Evolutionary conservation across 495 filamentous ascomycete species (phyloP), one percentile per base, ranked within the genome.

Genomic region (Apodospora peruviana): DNA sequence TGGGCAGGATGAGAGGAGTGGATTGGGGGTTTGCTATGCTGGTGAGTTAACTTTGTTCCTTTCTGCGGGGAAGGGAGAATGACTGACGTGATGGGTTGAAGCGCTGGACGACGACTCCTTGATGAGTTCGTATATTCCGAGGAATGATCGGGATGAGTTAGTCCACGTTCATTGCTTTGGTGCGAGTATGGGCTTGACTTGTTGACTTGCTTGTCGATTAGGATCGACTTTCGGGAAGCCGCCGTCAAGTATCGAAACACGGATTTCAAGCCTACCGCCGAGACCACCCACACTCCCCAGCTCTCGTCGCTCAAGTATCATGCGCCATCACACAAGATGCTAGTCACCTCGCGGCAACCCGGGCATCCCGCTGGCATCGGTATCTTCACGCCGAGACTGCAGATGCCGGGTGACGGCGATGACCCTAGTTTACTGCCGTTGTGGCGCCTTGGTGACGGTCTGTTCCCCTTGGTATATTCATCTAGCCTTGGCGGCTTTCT

Each of bases 221-320:
- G 58, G 5, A 48, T 60, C 48, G 49, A 55, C 48, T 44, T 55
- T 12, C 17, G 11, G 2, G 14, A 47, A 19, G 55, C 41, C 11
- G 47, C 22, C 4, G 34, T 43, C 8, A 39, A 18, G 16, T 42
- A 47, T n/a, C 39, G 40, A 5, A 5, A 16, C 10, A 18, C 40
- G 0, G 43, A 47, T 16, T 52, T 55, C 21, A 29, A 37, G 25
- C 34, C 47, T 7, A 41, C 8, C 5, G 1, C 23, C 1, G 32
- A 23, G 27, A 3, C 11, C 19, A 11, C 19, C 1, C 16, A 16
- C 27, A 5, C 14, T 4, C 34, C 17, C 12, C 34, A 60, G 7
- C 46, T 61, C 7, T 56, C 56, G 1, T 60, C 58, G 17, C 57
- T 73, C 43, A 54, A 53, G 37, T 68, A 63, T 19, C 61, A 64